Conservation (phyloP, 495 filamentous ascomycete genomes). For the Daldinia decipiens region DNA sequence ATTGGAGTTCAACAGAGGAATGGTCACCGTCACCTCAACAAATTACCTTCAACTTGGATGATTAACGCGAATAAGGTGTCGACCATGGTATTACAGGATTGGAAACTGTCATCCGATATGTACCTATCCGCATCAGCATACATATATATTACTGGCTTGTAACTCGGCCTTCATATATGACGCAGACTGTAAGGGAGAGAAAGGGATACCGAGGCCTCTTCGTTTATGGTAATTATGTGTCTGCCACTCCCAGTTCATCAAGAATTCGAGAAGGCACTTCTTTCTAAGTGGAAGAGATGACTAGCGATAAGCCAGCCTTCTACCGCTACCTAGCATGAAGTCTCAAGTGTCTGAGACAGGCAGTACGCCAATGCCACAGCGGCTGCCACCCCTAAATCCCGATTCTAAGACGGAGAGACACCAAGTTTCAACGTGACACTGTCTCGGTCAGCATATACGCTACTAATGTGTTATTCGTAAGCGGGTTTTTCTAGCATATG, state of each 20-base stretch:
- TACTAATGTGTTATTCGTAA: conserved; percentile 2
- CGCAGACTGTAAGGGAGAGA: neutral
- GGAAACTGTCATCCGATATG: conserved; percentile 24
- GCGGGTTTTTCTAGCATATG: neutral
- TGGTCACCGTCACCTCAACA: neutral
- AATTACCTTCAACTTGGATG: neutral
- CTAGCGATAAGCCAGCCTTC: conserved; percentile 7
- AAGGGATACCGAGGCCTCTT: neutral
- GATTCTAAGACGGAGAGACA: conserved; percentile 30
- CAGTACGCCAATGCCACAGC: conserved; percentile 26
- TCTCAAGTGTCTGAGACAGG: conserved; percentile 33
- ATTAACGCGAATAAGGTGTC: neutral
- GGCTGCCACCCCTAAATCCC: conserved; percentile 41
- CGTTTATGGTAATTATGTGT: neutral
- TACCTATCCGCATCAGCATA: conserved; percentile 19
- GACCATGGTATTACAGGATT: neutral
- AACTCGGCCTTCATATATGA: neutral
- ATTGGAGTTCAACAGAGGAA: neutral
- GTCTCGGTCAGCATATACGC: conserved; percentile 33
- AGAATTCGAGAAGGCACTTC: conserved; percentile 7
- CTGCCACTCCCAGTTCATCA: no score
- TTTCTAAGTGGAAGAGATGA: conserved; percentile 21
- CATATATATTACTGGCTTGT: neutral
- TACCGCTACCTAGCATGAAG: conserved; percentile 29
- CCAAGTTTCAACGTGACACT: conserved; percentile 41